These are phyloP conservation scores for Xylaria sp. DNA, from an alignment of 2,329 filamentous ascomycete genomes.

Conservation along the genomic window DNA sequence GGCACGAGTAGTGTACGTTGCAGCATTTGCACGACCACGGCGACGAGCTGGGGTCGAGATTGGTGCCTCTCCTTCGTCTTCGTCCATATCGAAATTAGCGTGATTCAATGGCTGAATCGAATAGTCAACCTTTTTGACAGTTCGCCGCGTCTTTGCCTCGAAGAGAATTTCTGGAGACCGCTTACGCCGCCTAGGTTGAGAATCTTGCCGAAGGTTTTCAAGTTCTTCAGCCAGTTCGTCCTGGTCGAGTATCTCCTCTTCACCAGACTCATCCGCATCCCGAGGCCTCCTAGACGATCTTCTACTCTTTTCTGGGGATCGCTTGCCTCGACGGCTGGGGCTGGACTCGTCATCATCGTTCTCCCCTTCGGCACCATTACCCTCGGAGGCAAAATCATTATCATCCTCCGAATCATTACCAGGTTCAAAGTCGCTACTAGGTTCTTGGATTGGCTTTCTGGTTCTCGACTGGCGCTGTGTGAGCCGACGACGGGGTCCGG, in stretches of 20 bases:
- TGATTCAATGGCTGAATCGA: constrained; percentile 82
- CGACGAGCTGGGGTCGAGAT: constrained; percentile 75
- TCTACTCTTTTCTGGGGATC: constrained; percentile 50
- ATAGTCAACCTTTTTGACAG: constrained; percentile 81
- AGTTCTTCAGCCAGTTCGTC: constrained; percentile 74
- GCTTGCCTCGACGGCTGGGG: constrained; percentile 60
- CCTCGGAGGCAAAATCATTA: constrained; percentile 55
- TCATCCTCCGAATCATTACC: constrained; percentile 68
- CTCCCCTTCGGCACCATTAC: constrained; percentile 45
- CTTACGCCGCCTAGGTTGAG: constrained; percentile 59
- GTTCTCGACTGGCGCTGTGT: constrained; percentile 58
- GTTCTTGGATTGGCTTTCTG: constrained; percentile 60
- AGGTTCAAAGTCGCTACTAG: constrained; percentile 70
- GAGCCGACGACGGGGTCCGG: constrained; percentile 57
- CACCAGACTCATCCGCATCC: constrained; percentile 62
- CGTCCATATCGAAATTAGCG: constrained; percentile 76
- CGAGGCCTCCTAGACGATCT: constrained; percentile 59
- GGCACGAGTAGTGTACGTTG: constrained; percentile 75
- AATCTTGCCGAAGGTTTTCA: constrained; percentile 67
- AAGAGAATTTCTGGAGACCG: constrained; percentile 68
- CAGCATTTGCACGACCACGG: constrained; percentile 69
- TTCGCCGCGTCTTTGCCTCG: constrained; percentile 61
- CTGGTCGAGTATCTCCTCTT: constrained; percentile 67
- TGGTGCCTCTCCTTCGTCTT: constrained; percentile 77
- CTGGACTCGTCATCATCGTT: constrained; percentile 60